A percentile compares a stretch with the other conserved stretches of the same genome.
These are phyloP conservation scores for Gillenia trifoliata DNA, from an alignment of 306 rosid species.

Conservation along the genomic window DNA sequence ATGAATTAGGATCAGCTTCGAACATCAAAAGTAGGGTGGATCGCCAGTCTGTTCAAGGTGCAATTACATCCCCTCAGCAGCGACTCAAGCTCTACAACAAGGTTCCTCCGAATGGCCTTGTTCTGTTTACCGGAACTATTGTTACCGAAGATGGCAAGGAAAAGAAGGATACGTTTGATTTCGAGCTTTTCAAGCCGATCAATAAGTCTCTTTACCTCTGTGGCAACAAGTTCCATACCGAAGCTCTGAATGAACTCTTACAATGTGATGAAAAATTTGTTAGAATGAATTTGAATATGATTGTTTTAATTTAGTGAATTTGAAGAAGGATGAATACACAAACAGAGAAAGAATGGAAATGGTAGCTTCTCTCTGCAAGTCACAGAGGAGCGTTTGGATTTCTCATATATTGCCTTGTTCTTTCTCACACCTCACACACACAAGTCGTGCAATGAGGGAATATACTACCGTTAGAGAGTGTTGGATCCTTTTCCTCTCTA, in stretches of 20 bases:
- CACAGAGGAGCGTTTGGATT: no score
- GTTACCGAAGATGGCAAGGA: slow-evolving; percentile 63
- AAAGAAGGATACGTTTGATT: slow-evolving; percentile 47
- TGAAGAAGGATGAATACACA: no score
- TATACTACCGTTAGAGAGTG: no score
- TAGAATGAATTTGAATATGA: no score
- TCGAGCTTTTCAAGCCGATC: slow-evolving; percentile 51
- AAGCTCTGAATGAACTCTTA: slow-evolving; percentile 49
- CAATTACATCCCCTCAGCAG: slow-evolving; percentile 59
- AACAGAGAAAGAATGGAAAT: no score
- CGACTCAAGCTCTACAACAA: slow-evolving; percentile 53
- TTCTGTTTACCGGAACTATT: slow-evolving; percentile 52
- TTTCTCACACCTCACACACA: no score
- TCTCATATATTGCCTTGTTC: no score
- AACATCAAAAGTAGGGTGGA: slow-evolving; percentile 62
- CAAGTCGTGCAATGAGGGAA: no score
- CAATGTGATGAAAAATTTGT: slow-evolving; percentile 59
- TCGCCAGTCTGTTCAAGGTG: slow-evolving; percentile 51
- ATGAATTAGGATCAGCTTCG: slow-evolving; percentile 59
- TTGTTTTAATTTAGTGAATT: no score
- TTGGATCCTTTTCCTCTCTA: no score
- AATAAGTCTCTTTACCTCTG: slow-evolving; percentile 55
- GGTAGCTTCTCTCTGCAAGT: no score
- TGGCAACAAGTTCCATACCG: slow-evolving; percentile 54
- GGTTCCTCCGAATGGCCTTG: slow-evolving; percentile 57